Conservation (phyloP, 129 eudicot genomes). For the Ambrosia trifida region DNA sequence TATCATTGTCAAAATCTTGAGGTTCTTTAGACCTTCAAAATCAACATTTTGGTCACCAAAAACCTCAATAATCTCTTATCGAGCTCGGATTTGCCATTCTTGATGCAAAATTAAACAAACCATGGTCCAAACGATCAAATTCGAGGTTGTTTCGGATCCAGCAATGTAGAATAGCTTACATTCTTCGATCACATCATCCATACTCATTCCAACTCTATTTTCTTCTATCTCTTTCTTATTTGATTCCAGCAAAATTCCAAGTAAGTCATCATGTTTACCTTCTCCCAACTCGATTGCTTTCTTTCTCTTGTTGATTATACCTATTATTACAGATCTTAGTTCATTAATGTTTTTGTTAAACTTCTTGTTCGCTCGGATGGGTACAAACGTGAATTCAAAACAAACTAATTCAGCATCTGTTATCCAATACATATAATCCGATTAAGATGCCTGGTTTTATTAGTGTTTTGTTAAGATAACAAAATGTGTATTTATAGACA, state of each 20-base stretch:
- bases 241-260: constrained; percentile 31
- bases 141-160: constrained; percentile 45
- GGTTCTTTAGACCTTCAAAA: constrained; percentile 39
- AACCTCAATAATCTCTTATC: constrained; percentile 50
- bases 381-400: constrained; percentile 34
- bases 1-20: constrained; percentile 50
- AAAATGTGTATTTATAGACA: too few relatives aligned
- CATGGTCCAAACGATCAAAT: constrained; percentile 56
- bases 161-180: constrained; percentile 48
- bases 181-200: constrained; percentile 48
- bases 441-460: too few relatives aligned
- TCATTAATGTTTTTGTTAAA: constrained; percentile 28
- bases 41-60: constrained; percentile 35
- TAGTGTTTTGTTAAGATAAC: too few relatives aligned
- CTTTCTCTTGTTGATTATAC: constrained; percentile 42
- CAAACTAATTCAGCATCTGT: neutral
- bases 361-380: constrained; percentile 45
- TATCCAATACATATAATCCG: too few relatives aligned
- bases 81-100: constrained; percentile 57
- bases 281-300: constrained; percentile 41
- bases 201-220: too few relatives aligned
- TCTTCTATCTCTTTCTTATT: too few relatives aligned
- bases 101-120: constrained; percentile 47
- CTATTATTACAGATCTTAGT: constrained; percentile 27
- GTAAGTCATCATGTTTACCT: constrained; percentile 40